Conservation (phyloP, 441 rosid genomes). For the Populus hybrid region DNA sequence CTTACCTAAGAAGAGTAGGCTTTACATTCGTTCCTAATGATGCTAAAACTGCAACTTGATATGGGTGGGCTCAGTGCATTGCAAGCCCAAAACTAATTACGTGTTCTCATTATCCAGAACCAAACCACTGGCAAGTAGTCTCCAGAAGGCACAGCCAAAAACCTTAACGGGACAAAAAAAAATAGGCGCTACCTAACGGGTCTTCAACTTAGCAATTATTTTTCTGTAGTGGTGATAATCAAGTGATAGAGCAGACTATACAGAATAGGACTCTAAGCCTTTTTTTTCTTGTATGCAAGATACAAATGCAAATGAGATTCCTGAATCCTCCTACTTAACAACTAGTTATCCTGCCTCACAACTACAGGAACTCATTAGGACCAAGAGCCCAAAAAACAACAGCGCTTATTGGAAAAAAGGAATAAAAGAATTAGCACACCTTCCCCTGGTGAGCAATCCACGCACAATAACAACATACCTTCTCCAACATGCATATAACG, state of each 20-base stretch:
- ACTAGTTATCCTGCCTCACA: neutral
- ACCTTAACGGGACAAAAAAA: neutral
- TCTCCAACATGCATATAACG: neutral
- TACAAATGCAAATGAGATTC: neutral
- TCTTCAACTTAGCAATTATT: constrained; percentile 3
- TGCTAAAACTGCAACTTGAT: neutral
- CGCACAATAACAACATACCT: neutral
- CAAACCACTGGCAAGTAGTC: constrained; percentile 4
- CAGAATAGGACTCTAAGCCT: neutral
- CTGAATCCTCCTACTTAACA: neutral
- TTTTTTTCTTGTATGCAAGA: neutral
- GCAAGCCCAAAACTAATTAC: neutral
- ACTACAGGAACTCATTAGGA: neutral
- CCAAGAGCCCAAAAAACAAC: neutral
- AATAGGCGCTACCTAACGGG: neutral
- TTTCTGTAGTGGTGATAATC: neutral
- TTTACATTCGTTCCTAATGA: neutral
- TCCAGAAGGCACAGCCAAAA: neutral
- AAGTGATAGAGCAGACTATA: neutral
- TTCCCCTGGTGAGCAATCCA: neutral
- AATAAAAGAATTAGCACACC: neutral
- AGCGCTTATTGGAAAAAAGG: neutral
- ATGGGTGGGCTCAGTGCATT: constrained; percentile 1
- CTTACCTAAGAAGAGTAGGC: neutral
- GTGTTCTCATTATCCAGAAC: neutral